Conservation (phyloP, 2,329 filamentous ascomycete species). For the Fusarium multiceps region DNA sequence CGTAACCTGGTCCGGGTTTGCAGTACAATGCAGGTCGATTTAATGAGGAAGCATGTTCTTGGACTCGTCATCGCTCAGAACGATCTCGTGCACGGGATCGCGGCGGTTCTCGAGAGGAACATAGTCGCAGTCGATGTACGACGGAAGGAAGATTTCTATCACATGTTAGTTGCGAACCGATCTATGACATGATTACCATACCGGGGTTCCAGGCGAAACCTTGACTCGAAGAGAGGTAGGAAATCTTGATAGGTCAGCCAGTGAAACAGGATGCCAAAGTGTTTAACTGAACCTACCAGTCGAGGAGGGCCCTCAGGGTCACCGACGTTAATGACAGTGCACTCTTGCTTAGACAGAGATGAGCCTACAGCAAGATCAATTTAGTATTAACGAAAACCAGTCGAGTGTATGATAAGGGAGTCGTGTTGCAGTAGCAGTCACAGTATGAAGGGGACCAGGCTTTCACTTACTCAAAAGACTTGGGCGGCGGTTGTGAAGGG, state of each 20-base stretch:
- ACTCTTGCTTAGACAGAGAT: constrained; percentile 78
- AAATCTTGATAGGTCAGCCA: constrained; percentile 66
- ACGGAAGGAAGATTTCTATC: constrained; percentile 82
- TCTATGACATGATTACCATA: constrained; percentile 49
- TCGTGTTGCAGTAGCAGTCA: constrained; percentile 19
- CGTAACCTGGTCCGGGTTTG: constrained; percentile 35
- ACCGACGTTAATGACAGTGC: constrained; percentile 83
- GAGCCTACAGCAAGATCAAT: constrained; percentile 64
- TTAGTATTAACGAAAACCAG: constrained; percentile 43
- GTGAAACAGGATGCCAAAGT: neutral
- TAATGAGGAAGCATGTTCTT: constrained; percentile 74
- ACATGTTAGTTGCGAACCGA: neutral
- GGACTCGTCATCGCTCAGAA: constrained; percentile 80
- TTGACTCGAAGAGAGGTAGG: constrained; percentile 81
- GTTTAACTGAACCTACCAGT: constrained; percentile 65
- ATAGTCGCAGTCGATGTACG: constrained; percentile 80
- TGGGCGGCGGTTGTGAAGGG: constrained; percentile 66
- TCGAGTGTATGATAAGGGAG: constrained; percentile 14
- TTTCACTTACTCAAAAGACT: constrained; percentile 68
- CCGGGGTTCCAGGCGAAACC: constrained; percentile 87
- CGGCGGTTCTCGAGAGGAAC: constrained; percentile 79
- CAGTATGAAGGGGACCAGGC: constrained; percentile 7
- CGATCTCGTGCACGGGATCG: constrained; percentile 82
- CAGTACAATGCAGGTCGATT: constrained; percentile 33
- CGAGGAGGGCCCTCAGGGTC: constrained; percentile 78